A percentile compares a stretch with the other conserved stretches of the same genome.
Evolutionary conservation across 2,329 filamentous ascomycete genomes (phyloP).

Genomic region (Xylariaceae sp.): DNA sequence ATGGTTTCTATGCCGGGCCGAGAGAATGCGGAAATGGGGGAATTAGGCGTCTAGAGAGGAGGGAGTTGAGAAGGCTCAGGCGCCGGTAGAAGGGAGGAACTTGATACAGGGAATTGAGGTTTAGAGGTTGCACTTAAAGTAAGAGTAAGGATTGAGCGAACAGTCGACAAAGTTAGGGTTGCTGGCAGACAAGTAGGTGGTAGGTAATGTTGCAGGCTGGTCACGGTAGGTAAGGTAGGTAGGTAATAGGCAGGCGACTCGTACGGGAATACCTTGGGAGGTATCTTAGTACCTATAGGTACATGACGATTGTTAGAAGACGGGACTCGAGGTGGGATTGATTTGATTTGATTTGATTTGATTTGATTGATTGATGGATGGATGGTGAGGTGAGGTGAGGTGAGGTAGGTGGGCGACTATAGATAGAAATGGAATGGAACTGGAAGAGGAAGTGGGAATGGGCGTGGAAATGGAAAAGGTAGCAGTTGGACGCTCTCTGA

Average conservation of each 20-base stretch:
- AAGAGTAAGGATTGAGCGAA: not conserved
- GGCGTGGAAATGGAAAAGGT: too few species aligned
- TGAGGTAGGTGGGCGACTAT: too few species aligned
- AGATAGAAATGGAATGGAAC: too few species aligned
- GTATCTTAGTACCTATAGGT: not conserved
- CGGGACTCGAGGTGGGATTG: not conserved
- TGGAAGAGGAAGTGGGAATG: too few species aligned
- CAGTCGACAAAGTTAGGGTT: not conserved
- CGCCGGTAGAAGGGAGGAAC: not conserved
- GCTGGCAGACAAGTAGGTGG: too few species aligned
- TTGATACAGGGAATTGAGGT: not conserved
- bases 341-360: not conserved
- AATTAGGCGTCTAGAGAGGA: not conserved
- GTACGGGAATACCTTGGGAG: not conserved
- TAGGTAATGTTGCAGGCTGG: too few species aligned
- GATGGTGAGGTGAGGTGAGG: too few species aligned
- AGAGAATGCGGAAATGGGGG: not conserved
- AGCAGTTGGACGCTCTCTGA: too few species aligned
- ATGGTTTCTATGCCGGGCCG: slow-evolving; percentile 21
- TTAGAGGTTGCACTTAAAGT: not conserved
- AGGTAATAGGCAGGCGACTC: not conserved
- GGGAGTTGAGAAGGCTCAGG: not conserved
- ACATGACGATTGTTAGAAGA: not conserved
- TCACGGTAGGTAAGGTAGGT: not conserved
- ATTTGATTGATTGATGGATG: too few species aligned